These are phyloP conservation scores for Aureobasidium namibiae DNA, from an alignment of 2,329 filamentous ascomycete species.

Conservation along the genomic window DNA sequence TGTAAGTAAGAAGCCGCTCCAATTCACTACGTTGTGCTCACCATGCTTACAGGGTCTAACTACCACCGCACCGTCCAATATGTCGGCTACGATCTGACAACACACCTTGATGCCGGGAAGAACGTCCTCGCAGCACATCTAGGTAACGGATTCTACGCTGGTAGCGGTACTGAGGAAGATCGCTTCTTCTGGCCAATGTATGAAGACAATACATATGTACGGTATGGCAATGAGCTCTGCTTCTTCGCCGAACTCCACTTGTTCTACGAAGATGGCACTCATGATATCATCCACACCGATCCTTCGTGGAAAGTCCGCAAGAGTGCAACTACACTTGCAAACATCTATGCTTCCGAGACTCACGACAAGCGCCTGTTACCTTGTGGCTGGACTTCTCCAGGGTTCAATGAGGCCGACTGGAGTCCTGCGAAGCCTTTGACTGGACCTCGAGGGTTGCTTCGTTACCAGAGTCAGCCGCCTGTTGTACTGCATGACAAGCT, in stretches of 20 bases:
- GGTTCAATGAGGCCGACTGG: conserved; percentile 27
- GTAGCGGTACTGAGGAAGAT: conserved; percentile 30
- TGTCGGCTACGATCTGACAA: conserved; percentile 36
- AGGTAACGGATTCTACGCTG: conserved; percentile 40
- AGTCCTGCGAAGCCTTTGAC: conserved; percentile 30
- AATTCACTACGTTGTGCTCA: neutral
- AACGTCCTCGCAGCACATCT: conserved; percentile 33
- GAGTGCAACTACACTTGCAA: conserved; percentile 33
- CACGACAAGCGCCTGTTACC: conserved; percentile 31
- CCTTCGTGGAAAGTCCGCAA: conserved; percentile 32
- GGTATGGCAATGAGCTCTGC: conserved; percentile 33
- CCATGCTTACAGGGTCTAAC: conserved; percentile 17
- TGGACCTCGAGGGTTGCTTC: conserved; percentile 31
- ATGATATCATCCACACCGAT: conserved; percentile 30
- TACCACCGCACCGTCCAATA: conserved; percentile 36
- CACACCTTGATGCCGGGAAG: conserved; percentile 23
- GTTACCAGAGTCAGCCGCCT: conserved; percentile 34
- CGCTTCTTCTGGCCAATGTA: conserved; percentile 38
- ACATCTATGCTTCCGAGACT: conserved; percentile 35
- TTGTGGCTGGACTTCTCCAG: conserved; percentile 27
- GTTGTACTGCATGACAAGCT: conserved; percentile 32
- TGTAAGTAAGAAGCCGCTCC: conserved; percentile 22
- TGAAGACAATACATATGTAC: conserved; percentile 34
- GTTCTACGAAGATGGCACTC: conserved; percentile 30
- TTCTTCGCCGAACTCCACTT: conserved; percentile 34